Base-by-base conservation (phyloP, 805 yeast species). In the Starmerella apis region DNA sequence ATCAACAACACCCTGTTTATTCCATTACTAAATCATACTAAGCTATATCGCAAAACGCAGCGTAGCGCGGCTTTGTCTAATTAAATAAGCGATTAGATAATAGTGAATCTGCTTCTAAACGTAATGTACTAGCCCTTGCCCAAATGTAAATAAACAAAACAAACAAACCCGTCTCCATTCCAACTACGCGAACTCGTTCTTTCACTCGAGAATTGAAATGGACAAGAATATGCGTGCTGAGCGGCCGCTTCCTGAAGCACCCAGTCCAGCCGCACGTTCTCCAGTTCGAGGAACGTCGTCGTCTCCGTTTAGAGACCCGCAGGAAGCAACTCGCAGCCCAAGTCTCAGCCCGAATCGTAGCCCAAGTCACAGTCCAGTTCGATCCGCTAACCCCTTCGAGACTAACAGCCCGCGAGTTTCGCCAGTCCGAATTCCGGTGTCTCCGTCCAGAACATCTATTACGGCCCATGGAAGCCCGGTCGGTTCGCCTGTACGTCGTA, bases 331-430 rank as follows among this genome's bases (percentile, higher is more conserved):
- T 24, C 48, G 39, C 39, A 19, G 14, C 38, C 39, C 32, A 28
- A 47, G 45, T 36, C 32, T 22, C 32, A 31, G 44, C 33, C 25
- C 47, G 18, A 28, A 46, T 46, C 37, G 54, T 16, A 53, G 54
- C 43, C 58, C 59, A 27, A 27, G 11, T 11, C n/a, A n/a, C n/a
- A n/a, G n/a, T n/a, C n/a, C n/a, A 3, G 4, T 32, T n/a, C 48
- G 58, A 2, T 43, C 58, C 16, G 48, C 43, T 11, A 56, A 57
- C 38, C 60, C 59, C 18, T 57, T 56, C 39, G 59, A 49, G n/a
- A 9, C 43, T 1, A 48, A 50, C 5, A 50, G 56, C 14, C 55
- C 54, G 18, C 54, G 48, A 13, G 42, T 56, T 13, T 52, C 56
- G n/a, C 59, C 59, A 3, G 59, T 55, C 31, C 43, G 53, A 11